Conservation (phyloP, 1,139 yeast genomes). For the Sugiyamaella novakii region DNA sequence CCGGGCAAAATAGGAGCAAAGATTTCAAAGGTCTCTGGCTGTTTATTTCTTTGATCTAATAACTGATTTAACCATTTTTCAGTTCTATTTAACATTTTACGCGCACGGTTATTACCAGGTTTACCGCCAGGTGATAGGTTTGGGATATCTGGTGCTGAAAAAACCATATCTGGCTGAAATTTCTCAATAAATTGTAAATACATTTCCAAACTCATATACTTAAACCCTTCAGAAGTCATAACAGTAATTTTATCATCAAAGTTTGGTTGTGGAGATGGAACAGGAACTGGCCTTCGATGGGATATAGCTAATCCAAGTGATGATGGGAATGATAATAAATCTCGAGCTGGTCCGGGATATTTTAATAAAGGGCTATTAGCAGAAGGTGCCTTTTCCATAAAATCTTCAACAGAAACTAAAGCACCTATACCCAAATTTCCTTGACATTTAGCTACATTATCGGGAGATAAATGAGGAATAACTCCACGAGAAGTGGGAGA, state of each 20-base stretch:
- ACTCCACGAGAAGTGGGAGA: constrained; percentile 46
- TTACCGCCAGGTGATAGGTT: constrained; percentile 36
- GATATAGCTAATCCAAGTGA: constrained; percentile 34
- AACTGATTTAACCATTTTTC: constrained; percentile 40
- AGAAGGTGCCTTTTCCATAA: constrained; percentile 34
- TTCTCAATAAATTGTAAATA: constrained; percentile 31
- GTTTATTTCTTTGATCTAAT: constrained; percentile 17
- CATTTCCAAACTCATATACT: constrained; percentile 35
- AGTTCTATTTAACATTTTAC: constrained; percentile 43
- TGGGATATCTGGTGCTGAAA: constrained; percentile 42
- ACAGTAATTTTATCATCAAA: constrained; percentile 38
- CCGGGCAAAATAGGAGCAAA: constrained; percentile 43
- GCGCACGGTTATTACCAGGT: constrained; percentile 43
- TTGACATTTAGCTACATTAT: constrained; percentile 33
- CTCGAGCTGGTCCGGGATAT: constrained; percentile 26
- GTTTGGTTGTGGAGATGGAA: constrained; percentile 42
- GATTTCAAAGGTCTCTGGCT: constrained; percentile 4
- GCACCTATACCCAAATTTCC: constrained; percentile 31
- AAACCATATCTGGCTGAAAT: constrained; percentile 38
- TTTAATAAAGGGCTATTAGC: constrained; percentile 28
- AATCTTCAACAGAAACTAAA: constrained; percentile 40
- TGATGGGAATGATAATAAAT: constrained; percentile 32
- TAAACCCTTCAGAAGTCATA: constrained; percentile 44
- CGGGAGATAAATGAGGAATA: constrained; percentile 48
- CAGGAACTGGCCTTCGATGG: constrained; percentile 38